Conservation (phyloP, 805 yeast genomes). For the Yarrowia sp. region DNA sequence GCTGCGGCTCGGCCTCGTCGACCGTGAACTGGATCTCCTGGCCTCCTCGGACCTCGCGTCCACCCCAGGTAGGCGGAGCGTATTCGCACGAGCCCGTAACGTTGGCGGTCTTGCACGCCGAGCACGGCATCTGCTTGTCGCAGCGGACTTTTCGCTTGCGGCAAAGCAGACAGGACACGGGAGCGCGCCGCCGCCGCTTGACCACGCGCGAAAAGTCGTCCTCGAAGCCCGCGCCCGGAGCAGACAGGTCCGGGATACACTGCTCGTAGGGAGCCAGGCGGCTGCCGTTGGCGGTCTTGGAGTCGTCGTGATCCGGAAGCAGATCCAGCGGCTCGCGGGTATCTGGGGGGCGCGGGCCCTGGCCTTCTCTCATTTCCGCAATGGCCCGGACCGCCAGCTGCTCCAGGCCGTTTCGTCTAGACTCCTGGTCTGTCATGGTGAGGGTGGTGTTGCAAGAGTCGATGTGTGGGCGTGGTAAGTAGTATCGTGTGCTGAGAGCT, state of each 20-base stretch:
- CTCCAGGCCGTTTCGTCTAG: conserved; percentile 7
- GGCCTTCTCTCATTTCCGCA: conserved; percentile 21
- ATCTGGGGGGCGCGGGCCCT: conserved; percentile 15
- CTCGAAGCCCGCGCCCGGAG: not conserved
- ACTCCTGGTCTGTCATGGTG: conserved; percentile 9
- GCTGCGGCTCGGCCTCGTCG: conserved; percentile 3
- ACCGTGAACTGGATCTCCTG: conserved; percentile 11
- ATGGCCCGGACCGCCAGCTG: conserved; percentile 13
- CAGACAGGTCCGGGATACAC: conserved; percentile 16
- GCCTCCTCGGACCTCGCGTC: conserved; percentile 7
- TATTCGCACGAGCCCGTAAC: conserved; percentile 18
- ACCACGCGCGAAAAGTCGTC: conserved; percentile 2
- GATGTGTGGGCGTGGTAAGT: not conserved
- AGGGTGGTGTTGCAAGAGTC: not conserved
- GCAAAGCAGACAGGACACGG: not conserved
- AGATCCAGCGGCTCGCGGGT: not conserved
- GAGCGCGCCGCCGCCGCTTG: conserved; percentile 9
- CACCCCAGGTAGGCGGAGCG: conserved; percentile 15
- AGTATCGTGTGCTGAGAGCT: not conserved
- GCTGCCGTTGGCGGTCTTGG: not conserved
- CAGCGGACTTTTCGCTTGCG: conserved; percentile 21
- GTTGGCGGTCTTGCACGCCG: conserved; percentile 23
- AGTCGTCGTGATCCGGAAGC: not conserved
- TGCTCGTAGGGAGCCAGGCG: conserved; percentile 12
- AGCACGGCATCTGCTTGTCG: conserved; percentile 23